Evolutionary conservation across 306 rosid genomes (phyloP).

Genomic region (Carpinus viminea): DNA sequence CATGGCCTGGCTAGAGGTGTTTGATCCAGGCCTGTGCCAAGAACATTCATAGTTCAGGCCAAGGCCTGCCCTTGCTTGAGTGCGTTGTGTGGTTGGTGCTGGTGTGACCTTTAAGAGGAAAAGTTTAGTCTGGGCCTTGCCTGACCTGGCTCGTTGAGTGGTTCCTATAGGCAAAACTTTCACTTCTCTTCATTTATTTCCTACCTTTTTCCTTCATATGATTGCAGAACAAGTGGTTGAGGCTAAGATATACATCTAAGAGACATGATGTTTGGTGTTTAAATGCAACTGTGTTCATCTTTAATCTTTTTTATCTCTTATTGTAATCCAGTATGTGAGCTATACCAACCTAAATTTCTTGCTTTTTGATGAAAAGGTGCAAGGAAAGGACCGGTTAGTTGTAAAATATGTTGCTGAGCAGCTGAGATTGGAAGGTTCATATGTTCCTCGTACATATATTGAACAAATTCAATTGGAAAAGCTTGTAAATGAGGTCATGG

Average conservation of each 20-base stretch:
- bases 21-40: background rate
- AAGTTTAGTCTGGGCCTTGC: background rate
- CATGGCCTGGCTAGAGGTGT: background rate
- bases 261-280: background rate
- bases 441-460: conserved; percentile 94
- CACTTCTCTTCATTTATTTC: background rate
- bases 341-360: conserved; percentile 2
- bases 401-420: conserved; percentile 66
- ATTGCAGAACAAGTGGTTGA: background rate
- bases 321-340: background rate
- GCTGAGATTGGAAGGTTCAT: conserved; percentile 92
- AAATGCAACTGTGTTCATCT: background rate
- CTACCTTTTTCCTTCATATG: background rate
- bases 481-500: conserved; percentile 97
- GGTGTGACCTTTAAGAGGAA: background rate
- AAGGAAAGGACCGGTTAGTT: conserved; percentile 83
- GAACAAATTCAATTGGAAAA: conserved; percentile 98
- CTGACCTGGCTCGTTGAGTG: background rate
- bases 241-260: background rate
- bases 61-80: background rate
- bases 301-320: background rate
- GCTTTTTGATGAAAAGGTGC: conserved; percentile 61
- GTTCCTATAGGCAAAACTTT: background rate
- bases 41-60: background rate
- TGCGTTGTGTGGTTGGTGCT: background rate